These are phyloP conservation scores for Kodamaea kakaduensis DNA, from an alignment of 805 yeast species.

Conservation along the genomic window DNA sequence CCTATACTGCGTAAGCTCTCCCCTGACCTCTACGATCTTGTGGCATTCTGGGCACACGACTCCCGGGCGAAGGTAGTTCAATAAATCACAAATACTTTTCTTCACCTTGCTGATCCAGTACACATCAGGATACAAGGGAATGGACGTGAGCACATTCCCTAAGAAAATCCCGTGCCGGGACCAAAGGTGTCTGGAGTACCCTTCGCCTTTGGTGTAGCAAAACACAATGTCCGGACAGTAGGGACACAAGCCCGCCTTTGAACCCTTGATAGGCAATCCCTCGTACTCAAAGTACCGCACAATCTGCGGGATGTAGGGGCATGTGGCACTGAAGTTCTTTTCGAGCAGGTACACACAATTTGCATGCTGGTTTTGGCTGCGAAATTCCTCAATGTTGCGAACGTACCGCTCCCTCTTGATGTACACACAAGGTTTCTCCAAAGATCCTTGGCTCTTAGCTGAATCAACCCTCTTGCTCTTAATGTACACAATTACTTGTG, in stretches of 20 bases:
- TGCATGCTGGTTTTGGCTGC: no score
- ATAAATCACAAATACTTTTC: constrained; percentile 19
- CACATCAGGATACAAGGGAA: constrained; percentile 22
- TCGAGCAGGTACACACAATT: no score
- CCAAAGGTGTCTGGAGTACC: constrained; percentile 34
- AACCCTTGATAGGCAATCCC: no score
- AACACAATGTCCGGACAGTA: constrained; percentile 28
- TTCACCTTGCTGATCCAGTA: constrained; percentile 19
- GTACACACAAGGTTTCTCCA: constrained; percentile 10
- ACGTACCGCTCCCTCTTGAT: constrained; percentile 5
- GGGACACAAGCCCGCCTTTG: constrained; percentile 34
- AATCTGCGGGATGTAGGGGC: no score
- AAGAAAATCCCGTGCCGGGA: constrained; percentile 32
- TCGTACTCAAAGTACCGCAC: no score
- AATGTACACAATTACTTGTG: no score
- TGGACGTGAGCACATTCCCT: constrained; percentile 27
- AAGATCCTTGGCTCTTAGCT: no score
- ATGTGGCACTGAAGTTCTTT: no score
- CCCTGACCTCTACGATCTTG: constrained; percentile 21
- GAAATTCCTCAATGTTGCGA: constrained; percentile 6
- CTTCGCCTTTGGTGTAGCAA: constrained; percentile 28
- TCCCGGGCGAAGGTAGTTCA: constrained; percentile 26
- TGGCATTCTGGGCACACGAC: constrained; percentile 30
- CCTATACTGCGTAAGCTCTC: no score
- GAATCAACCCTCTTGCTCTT: no score